These are phyloP conservation scores for Globisporangium middletonii DNA, from an alignment of 352 stramenopile species.

Conservation along the genomic window DNA sequence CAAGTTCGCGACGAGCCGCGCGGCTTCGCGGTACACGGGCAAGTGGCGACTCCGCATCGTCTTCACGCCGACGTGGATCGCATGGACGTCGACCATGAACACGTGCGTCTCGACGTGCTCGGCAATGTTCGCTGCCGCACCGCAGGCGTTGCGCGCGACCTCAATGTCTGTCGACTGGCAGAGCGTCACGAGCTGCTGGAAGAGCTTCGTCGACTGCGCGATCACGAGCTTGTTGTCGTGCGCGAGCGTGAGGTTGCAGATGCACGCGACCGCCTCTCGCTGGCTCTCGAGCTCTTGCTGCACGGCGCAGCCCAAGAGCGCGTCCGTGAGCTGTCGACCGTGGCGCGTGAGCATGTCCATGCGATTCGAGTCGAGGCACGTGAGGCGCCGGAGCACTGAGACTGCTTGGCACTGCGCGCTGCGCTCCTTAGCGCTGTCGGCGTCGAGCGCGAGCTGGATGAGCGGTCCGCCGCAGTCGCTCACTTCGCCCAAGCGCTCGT, in stretches of 20 bases:
- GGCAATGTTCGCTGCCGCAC: constrained; percentile 88
- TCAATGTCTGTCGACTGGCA: constrained; percentile 86
- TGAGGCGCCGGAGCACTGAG: constrained; percentile 85
- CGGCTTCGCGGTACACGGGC: constrained; percentile 89
- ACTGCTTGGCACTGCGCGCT: constrained; percentile 89
- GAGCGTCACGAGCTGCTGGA: constrained; percentile 64
- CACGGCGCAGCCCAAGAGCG: constrained; percentile 34
- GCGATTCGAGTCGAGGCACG: constrained; percentile 75
- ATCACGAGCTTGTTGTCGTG: constrained; percentile 77
- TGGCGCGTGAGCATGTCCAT: constrained; percentile 71
- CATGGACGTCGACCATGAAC: constrained; percentile 78
- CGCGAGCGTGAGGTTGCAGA: constrained; percentile 84
- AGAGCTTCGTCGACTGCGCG: constrained; percentile 34
- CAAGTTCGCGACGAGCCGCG: constrained; percentile 88
- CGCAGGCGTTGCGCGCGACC: constrained; percentile 88
- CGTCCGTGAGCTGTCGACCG: constrained; percentile 45
- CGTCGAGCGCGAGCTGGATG: constrained; percentile 54
- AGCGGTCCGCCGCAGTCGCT: constrained; percentile 44
- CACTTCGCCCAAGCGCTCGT: constrained; percentile 51
- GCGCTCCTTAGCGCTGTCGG: constrained; percentile 26
- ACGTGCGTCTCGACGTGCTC: constrained; percentile 83
- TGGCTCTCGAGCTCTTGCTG: constrained; percentile 80
- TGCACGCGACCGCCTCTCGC: constrained; percentile 81
- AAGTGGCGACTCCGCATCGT: constrained; percentile 88
- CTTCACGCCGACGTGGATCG: constrained; percentile 84